Base-by-base conservation (phyloP, 2,329 filamentous ascomycete species). In the Beauveria bassiana region DNA sequence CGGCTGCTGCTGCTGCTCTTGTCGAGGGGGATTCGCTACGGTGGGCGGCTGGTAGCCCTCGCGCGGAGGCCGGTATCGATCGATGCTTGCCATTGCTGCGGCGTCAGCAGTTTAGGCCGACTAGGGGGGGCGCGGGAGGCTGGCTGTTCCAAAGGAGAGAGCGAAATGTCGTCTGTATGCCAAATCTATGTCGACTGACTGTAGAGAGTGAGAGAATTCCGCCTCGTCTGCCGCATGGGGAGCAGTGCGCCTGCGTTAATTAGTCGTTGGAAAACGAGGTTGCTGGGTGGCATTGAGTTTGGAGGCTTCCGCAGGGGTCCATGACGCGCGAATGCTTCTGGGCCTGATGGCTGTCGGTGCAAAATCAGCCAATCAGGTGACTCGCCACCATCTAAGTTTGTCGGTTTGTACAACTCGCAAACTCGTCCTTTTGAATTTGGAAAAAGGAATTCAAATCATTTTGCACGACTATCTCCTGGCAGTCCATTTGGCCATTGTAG, bases 11-110 rank as follows among this genome's bases (percentile, higher is more conserved):
- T 18, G 20, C 50, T 31, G 59, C 22, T 61, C 59, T 34, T 47
- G 59, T 26, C 51, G 42, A n/a, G 76, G 66, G 81, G 67, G 38
- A 73, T 71, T 16, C n/a, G 31, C 28, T 20, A 26, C 45, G 16
- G 31, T 34, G 28, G 83, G 82, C 61, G 83, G 81, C 66, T 84
- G 81, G 65, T 85, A 85, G 65, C 77, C 78, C 71, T 85, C 83
- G 63, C 81, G 78, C 56, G 79, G 75, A 59, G 81, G 81, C 64
- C 82, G 78, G 67, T 86, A 86, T 69, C 80, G 75, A 70, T 85
- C 82, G 72, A 86, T 79, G 70, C 81, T 85, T 65, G 82, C 83
- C 83, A 86, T 86, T 18, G 46, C 18, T 47, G 34, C 12, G 38
- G 28, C 20, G n/a, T 61, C 20, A 16, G 31, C 20, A 45, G 18